Conservation (phyloP, 495 filamentous ascomycete species). For the Daldinia caldariorum region DNA sequence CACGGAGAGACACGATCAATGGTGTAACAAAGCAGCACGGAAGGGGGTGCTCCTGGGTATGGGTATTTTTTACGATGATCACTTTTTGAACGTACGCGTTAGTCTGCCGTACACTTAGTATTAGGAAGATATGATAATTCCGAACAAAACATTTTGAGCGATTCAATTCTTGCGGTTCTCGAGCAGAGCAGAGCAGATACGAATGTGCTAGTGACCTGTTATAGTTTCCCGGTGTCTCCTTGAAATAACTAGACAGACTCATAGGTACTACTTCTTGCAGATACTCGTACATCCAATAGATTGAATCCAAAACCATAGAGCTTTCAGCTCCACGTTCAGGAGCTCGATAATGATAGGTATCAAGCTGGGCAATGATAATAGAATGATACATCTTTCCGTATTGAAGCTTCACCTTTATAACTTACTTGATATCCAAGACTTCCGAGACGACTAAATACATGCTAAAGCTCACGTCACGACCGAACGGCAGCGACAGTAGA, state of each 20-base stretch:
- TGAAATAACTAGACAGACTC: not conserved
- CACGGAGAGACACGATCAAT: not conserved
- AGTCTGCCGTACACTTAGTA: not conserved
- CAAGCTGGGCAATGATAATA: not conserved
- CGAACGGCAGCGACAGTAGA: not conserved
- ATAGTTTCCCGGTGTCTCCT: not conserved
- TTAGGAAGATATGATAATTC: slow-evolving; percentile 1
- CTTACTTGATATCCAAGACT: not conserved
- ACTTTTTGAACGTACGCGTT: slow-evolving; percentile 16
- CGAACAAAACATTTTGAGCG: not conserved
- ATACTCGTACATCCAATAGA: not conserved
- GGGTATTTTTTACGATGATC: slow-evolving; percentile 2
- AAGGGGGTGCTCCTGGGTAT: slow-evolving; percentile 7
- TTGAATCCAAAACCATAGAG: not conserved
- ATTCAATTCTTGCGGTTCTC: not conserved
- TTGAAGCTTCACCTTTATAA: not conserved
- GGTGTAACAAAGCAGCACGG: not conserved
- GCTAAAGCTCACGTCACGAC: not conserved
- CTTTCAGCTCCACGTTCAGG: not conserved
- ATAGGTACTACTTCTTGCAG: not conserved
- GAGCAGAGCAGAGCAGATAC: not conserved
- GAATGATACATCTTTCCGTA: not conserved
- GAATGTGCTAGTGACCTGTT: not conserved
- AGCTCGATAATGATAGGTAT: not conserved
- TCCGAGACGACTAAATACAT: not conserved